Conservation (phyloP, 169 alveolate genomes). For the Theileria sp. region DNA sequence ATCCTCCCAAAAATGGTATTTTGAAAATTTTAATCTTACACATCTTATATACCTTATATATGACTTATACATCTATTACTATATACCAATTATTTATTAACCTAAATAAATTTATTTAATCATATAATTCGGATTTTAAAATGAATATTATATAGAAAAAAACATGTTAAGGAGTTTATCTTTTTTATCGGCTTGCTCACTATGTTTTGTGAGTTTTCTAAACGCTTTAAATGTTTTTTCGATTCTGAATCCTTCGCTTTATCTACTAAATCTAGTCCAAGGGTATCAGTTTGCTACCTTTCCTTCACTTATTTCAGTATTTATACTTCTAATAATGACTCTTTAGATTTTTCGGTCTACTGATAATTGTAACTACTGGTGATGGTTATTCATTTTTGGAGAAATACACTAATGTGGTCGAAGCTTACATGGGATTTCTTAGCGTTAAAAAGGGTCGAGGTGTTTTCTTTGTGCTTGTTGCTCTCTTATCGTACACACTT, state of each 20-base stretch:
- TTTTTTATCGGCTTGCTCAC: slow-evolving; percentile 56
- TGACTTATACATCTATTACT: not conserved
- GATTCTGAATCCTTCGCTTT: slow-evolving; percentile 41
- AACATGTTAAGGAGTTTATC: slow-evolving; percentile 46
- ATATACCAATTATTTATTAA: not conserved
- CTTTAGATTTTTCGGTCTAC: slow-evolving; percentile 46
- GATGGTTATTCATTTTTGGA: slow-evolving; percentile 61
- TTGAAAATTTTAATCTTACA: not conserved
- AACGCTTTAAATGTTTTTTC: slow-evolving; percentile 53
- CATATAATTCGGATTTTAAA: not conserved
- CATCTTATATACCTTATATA: not conserved
- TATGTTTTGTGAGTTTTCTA: slow-evolving; percentile 60
- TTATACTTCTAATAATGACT: slow-evolving; percentile 10
- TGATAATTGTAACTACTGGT: slow-evolving; percentile 51
- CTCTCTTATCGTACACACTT: slow-evolving; percentile 34
- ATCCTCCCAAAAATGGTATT: slow-evolving; percentile 21
- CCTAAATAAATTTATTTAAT: not conserved
- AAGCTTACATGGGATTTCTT: slow-evolving; percentile 48
- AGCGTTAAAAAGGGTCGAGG: slow-evolving; percentile 32
- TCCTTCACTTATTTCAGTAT: not conserved
- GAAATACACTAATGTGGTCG: slow-evolving; percentile 49
- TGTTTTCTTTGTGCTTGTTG: slow-evolving; percentile 45
- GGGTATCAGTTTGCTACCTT: slow-evolving; percentile 32
- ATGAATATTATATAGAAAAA: slow-evolving; percentile 19
- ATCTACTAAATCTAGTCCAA: slow-evolving; percentile 56